Evolutionary conservation across 768 basidiomycete genomes (phyloP).

Genomic region (Auricularia sp.): DNA sequence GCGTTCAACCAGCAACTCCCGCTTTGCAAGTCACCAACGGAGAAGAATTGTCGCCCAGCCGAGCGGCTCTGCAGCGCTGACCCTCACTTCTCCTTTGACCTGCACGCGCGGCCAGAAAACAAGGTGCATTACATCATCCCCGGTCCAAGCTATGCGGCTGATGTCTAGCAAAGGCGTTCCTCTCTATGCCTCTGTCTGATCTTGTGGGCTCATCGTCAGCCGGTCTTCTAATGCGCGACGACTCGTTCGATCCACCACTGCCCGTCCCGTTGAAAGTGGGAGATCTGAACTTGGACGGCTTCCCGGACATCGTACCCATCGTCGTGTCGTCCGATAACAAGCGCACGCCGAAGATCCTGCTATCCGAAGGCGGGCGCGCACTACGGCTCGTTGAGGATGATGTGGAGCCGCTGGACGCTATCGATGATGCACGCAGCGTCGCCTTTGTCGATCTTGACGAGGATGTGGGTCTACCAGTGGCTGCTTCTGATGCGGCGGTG

Average conservation of each 20-base stretch:
- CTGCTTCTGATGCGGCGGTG: background rate
- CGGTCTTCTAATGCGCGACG: slow-evolving; percentile 63
- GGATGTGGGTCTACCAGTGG: slow-evolving; percentile 52
- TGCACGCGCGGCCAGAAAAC: slow-evolving; percentile 40
- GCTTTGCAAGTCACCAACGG: slow-evolving; percentile 52
- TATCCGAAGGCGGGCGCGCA: slow-evolving; percentile 52
- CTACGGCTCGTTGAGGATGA: slow-evolving; percentile 50
- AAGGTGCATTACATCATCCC: slow-evolving; percentile 27
- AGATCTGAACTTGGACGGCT: slow-evolving; percentile 89
- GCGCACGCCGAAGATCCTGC: slow-evolving; percentile 46
- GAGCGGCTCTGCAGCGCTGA: slow-evolving; percentile 78
- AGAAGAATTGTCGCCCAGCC: slow-evolving; percentile 61
- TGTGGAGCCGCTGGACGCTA: slow-evolving; percentile 45
- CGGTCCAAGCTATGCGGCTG: too few species aligned
- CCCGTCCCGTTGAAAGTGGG: slow-evolving; percentile 76
- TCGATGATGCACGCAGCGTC: slow-evolving; percentile 71
- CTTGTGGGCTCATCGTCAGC: slow-evolving; percentile 38
- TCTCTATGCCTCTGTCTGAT: slow-evolving; percentile 51
- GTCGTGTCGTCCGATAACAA: slow-evolving; percentile 24
- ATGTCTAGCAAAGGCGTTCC: slow-evolving; percentile 39
- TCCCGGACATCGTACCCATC: slow-evolving; percentile 72
- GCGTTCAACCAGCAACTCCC: slow-evolving; percentile 88
- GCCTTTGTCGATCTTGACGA: slow-evolving; percentile 90
- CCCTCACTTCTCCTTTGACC: slow-evolving; percentile 65
- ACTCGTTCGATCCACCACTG: slow-evolving; percentile 49